Conservation (phyloP, 495 filamentous ascomycete species). For the Aspergillus kassunensis region DNA sequence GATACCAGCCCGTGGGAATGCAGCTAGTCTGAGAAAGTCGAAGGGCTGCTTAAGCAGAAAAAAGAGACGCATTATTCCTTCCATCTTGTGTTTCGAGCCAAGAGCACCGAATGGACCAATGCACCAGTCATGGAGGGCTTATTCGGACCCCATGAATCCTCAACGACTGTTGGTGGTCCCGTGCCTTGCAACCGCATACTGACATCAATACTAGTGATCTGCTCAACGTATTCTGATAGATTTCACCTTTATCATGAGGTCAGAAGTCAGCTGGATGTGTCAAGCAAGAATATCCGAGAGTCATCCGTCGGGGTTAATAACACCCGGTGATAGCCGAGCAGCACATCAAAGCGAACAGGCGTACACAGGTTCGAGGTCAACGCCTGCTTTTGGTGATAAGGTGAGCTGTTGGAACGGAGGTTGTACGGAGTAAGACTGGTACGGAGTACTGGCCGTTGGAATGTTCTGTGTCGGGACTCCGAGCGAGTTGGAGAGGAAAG, state of each 20-base stretch:
- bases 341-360: not conserved
- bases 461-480: not conserved
- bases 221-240: not conserved
- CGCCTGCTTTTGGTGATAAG: not conserved
- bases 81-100: not conserved
- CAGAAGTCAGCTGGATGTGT: constrained; percentile 11
- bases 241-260: not conserved
- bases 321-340: constrained; percentile 7
- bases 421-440: too few species aligned
- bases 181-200: not conserved
- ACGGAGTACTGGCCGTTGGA: not conserved
- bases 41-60: not conserved
- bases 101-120: not conserved
- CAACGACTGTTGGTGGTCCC: not conserved
- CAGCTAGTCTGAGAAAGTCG: constrained; percentile 9
- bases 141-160: not conserved
- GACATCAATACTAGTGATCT: not conserved
- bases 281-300: constrained; percentile 2
- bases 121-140: not conserved
- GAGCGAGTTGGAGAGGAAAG: constrained; percentile 1
- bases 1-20: constrained; percentile 9
- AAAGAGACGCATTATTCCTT: not conserved
- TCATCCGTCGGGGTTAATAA: not conserved
- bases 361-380: too few species aligned
- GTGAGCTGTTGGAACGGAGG: constrained; percentile 1